These are phyloP conservation scores for Thymus quinquecostatus DNA, from an alignment of 257 asterid genomes.

Conservation along the genomic window DNA sequence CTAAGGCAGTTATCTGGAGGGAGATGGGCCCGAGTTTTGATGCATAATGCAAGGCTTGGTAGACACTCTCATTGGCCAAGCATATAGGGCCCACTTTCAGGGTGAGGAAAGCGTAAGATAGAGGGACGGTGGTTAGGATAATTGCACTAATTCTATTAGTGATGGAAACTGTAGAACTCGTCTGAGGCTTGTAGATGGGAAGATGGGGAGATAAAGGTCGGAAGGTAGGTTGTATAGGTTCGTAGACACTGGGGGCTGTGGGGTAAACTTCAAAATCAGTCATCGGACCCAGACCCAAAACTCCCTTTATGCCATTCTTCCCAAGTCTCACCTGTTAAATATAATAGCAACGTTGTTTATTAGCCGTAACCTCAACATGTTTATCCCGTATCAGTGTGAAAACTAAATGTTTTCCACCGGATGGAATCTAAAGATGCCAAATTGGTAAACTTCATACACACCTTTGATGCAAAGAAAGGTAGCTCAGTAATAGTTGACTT, in stretches of 20 bases:
- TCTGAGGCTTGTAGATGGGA: slow-evolving; percentile 30
- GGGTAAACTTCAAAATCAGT: slow-evolving; percentile 47
- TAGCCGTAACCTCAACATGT: no score
- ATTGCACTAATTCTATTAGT: slow-evolving; percentile 23
- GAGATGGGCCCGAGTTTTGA: slow-evolving; percentile 25
- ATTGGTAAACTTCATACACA: no score
- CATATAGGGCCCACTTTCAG: slow-evolving; percentile 30
- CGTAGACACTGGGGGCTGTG: slow-evolving; percentile 17
- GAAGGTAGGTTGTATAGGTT: slow-evolving; percentile 26
- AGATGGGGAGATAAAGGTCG: slow-evolving; percentile 33
- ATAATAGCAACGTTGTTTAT: no score
- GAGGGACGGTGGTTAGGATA: slow-evolving; percentile 27
- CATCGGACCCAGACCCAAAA: slow-evolving; percentile 67
- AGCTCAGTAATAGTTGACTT: no score
- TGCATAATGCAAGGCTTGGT: slow-evolving; percentile 28
- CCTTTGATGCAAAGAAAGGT: no score
- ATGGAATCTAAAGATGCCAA: no score
- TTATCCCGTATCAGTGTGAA: no score
- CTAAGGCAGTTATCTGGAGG: slow-evolving; percentile 27
- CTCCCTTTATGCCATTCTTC: no score
- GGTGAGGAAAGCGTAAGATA: slow-evolving; percentile 23
- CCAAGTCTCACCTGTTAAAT: no score
- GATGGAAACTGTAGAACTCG: slow-evolving; percentile 30
- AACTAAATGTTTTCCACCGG: no score
- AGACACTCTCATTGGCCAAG: slow-evolving; percentile 28